These are phyloP conservation scores for Leccinum broughii DNA, from an alignment of 768 basidiomycete species.

Conservation along the genomic window DNA sequence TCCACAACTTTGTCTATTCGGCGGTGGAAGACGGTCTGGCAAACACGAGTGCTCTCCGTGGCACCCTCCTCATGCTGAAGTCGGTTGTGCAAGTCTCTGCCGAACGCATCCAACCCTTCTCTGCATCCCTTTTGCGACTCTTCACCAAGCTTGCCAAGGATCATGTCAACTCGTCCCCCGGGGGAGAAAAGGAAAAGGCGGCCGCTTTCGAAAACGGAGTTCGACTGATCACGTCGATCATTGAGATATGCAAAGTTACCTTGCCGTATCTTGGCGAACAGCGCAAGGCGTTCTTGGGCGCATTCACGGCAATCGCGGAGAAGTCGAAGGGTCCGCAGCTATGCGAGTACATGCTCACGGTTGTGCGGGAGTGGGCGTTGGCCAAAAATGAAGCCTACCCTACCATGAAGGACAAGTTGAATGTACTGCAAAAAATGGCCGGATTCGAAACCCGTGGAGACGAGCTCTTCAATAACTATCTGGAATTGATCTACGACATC, in stretches of 20 bases:
- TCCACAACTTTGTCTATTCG: conserved; percentile 73
- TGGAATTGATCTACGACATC: conserved; percentile 90
- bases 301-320: conserved; percentile 80
- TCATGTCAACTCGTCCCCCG: conserved; percentile 62
- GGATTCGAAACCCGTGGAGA: conserved; percentile 77
- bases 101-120: conserved; percentile 82
- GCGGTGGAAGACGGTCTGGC: conserved; percentile 80
- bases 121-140: conserved; percentile 74
- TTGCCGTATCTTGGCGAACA: conserved; percentile 86
- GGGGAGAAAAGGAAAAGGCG: conserved; percentile 27
- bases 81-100: conserved; percentile 79
- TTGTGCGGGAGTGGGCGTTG: conserved; percentile 89
- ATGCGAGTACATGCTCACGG: conserved; percentile 82
- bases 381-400: conserved; percentile 83
- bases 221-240: conserved; percentile 69
- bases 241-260: conserved; percentile 83
- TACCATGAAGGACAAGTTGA: conserved; percentile 94
- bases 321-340: conserved; percentile 81
- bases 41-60: conserved; percentile 68
- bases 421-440: conserved; percentile 84
- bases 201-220: conserved; percentile 56
- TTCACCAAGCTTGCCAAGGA: conserved; percentile 87
- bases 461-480: conserved; percentile 73
- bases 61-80: conserved; percentile 84
- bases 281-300: conserved; percentile 74